These are phyloP conservation scores for Circinella umbellata DNA, from an alignment of 371 early-diverging fungal genomes.

Conservation along the genomic window DNA sequence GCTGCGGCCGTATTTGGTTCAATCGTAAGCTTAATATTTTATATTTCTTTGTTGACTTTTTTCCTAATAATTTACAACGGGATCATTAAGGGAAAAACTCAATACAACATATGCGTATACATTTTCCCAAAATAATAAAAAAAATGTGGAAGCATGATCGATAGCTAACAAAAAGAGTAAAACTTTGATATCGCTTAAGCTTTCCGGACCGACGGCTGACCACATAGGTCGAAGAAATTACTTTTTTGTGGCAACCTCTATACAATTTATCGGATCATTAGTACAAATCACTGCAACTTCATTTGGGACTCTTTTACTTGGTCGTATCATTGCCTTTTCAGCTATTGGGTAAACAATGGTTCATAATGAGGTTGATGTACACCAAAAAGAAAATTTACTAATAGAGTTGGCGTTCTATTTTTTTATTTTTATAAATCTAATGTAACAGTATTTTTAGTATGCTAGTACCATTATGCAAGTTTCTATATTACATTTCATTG, in stretches of 20 bases:
- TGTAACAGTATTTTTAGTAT: slow-evolving; percentile 38
- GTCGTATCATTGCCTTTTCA: slow-evolving; percentile 74
- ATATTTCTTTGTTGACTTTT: not conserved
- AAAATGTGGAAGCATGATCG: too few species aligned
- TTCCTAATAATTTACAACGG: too few species aligned
- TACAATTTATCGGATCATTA: slow-evolving; percentile 74
- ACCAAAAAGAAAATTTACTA: not conserved
- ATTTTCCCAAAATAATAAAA: too few species aligned
- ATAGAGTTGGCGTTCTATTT: not conserved
- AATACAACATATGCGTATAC: too few species aligned
- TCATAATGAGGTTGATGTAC: not conserved
- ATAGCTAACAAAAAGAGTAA: not conserved
- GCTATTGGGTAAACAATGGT: slow-evolving; percentile 58
- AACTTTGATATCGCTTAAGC: slow-evolving; percentile 20
- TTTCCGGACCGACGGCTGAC: slow-evolving; percentile 45
- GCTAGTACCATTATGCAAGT: slow-evolving; percentile 49
- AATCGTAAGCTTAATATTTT: slow-evolving; percentile 22
- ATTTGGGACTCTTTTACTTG: slow-evolving; percentile 63
- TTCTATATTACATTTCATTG: not conserved
- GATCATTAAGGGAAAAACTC: too few species aligned
- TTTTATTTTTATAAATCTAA: not conserved
- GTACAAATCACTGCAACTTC: slow-evolving; percentile 62
- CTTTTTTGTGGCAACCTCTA: slow-evolving; percentile 56
- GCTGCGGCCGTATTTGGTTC: slow-evolving; percentile 41
- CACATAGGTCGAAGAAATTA: slow-evolving; percentile 41